Evolutionary conservation across 768 basidiomycete genomes (phyloP).

Genomic region (Tremella mesenterica): DNA sequence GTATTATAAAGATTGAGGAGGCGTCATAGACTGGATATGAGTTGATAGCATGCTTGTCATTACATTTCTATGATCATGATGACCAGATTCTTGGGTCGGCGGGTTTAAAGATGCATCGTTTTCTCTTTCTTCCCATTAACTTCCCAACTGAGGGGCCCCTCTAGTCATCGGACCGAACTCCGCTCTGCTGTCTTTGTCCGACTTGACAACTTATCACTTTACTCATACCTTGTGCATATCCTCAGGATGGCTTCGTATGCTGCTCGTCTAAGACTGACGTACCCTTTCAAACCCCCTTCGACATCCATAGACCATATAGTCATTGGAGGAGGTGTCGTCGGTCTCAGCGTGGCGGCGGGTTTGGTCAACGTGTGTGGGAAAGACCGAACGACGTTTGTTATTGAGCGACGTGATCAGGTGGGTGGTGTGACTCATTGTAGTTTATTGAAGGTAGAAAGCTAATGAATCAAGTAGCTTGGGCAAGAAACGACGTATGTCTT

Average conservation of each 20-base stretch:
- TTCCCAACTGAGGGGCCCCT: no score
- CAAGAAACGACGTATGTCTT: conserved; percentile 69
- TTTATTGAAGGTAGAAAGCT: conserved; percentile 7
- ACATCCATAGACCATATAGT: conserved; percentile 71
- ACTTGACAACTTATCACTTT: no score
- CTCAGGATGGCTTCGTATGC: conserved; percentile 7
- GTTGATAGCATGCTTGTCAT: no score
- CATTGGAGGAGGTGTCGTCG: conserved; percentile 81
- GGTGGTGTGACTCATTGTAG: not conserved
- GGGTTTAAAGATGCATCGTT: no score
- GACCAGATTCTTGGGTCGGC: no score
- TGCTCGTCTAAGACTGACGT: conserved; percentile 12
- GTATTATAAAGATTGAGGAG: no score
- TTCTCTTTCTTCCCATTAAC: no score
- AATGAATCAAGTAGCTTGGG: conserved; percentile 49
- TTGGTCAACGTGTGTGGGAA: conserved; percentile 57
- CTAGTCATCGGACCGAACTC: no score
- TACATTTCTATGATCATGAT: no score
- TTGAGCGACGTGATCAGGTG: conserved; percentile 64
- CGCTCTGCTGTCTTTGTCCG: no score
- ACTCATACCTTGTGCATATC: no score
- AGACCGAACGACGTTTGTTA: conserved; percentile 62
- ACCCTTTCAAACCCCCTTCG: conserved; percentile 52
- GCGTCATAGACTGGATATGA: no score
- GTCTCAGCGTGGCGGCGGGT: conserved; percentile 72